phyloP scores from a whole-genome alignment of 2,329 filamentous ascomycete genomes.

The Beauveria sp. region DNA sequence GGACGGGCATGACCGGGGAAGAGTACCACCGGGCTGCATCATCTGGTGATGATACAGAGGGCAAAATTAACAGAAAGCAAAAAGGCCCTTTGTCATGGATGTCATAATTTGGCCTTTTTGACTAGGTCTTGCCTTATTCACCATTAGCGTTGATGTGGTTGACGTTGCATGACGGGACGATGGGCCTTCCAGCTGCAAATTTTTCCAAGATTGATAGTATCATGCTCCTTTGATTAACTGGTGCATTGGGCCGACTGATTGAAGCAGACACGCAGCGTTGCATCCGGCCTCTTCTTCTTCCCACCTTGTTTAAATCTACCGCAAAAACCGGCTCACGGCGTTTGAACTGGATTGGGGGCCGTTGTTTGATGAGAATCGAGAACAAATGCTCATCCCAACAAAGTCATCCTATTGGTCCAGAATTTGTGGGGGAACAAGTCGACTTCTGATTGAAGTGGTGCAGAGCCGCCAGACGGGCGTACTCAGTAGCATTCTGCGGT shows the following conservation, averaged over 20 bases:
- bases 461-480: too few species aligned
- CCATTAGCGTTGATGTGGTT: neutral
- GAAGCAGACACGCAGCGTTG: neutral
- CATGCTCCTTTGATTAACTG: too few species aligned
- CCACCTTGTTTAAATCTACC: neutral
- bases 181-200: neutral
- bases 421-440: neutral
- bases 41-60: too few species aligned
- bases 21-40: too few species aligned
- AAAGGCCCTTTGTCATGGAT: neutral
- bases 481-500: neutral
- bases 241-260: neutral
- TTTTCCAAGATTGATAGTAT: neutral
- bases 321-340: neutral
- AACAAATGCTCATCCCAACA: neutral
- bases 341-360: conserved; percentile 1
- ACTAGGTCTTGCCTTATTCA: neutral
- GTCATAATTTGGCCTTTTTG: neutral
- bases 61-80: too few species aligned
- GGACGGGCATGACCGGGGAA: too few species aligned
- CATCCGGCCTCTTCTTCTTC: neutral
- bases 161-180: conserved; percentile 5
- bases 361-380: neutral
- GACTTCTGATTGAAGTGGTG: too few species aligned
- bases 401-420: neutral